These are phyloP conservation scores for Tephrocybe sp. DNA, from an alignment of 768 basidiomycete species.

Conservation along the genomic window DNA sequence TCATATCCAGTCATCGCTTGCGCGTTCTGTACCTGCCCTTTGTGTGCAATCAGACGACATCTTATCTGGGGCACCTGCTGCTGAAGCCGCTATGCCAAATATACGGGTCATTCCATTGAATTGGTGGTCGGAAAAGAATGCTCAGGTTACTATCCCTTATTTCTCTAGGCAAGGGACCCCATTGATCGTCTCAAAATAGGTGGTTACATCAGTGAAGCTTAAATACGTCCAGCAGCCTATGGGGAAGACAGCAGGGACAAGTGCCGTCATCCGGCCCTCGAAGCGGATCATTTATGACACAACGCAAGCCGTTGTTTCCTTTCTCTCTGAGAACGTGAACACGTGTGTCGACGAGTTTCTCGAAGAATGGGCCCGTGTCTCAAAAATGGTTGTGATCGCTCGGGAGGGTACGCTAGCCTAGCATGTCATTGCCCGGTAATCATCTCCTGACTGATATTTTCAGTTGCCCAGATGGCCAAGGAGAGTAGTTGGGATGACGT, in stretches of 20 bases:
- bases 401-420: slow-evolving; percentile 66
- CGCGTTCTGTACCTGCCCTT: slow-evolving; percentile 77
- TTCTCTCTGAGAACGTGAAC: slow-evolving; percentile 83
- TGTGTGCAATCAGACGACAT: slow-evolving; percentile 83
- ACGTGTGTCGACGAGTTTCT: slow-evolving; percentile 88
- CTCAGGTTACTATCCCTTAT: slow-evolving; percentile 38
- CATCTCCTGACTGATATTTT: not conserved
- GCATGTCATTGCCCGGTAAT: not conserved
- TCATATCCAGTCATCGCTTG: slow-evolving; percentile 69
- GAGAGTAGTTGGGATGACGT: slow-evolving; percentile 72
- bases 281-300: slow-evolving; percentile 91
- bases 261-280: slow-evolving; percentile 75
- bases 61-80: slow-evolving; percentile 79
- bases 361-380: slow-evolving; percentile 91
- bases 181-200: slow-evolving; percentile 35
- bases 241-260: slow-evolving; percentile 63
- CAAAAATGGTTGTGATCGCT: slow-evolving; percentile 93
- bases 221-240: slow-evolving; percentile 88
- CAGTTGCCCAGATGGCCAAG: slow-evolving; percentile 84
- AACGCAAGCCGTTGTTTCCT: slow-evolving; percentile 84
- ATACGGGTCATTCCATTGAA: slow-evolving; percentile 86
- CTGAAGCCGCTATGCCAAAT: slow-evolving; percentile 91
- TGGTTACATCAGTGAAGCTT: slow-evolving; percentile 87
- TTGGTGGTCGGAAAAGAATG: slow-evolving; percentile 87
- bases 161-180: slow-evolving; percentile 7